Conservation (phyloP, 75 land plant genomes). For the Adiantum capillusveneris region DNA sequence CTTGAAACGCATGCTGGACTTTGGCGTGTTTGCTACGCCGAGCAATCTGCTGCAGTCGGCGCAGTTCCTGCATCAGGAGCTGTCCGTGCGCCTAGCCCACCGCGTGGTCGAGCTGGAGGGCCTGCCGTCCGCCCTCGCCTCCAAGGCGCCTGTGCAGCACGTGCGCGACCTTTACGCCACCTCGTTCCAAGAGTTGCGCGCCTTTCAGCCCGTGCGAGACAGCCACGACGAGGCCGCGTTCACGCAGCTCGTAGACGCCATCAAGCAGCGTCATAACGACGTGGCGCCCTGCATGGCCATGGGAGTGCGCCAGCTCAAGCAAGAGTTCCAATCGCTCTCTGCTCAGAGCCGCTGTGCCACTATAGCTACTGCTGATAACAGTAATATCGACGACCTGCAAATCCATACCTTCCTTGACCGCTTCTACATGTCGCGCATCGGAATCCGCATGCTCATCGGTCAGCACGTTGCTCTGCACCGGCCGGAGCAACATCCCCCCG, state of each 20-base stretch:
- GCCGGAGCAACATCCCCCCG: slow-evolving; percentile 57
- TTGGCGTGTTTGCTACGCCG: slow-evolving; percentile 60
- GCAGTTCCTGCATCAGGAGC: slow-evolving; percentile 92
- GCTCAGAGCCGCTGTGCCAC: no score
- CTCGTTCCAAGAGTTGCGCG: slow-evolving; percentile 81
- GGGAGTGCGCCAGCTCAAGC: slow-evolving; percentile 87
- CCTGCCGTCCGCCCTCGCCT: slow-evolving; percentile 78
- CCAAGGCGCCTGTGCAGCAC: no score
- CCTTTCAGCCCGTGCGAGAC: slow-evolving; percentile 82
- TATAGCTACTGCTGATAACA: no score
- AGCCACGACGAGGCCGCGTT: slow-evolving; percentile 65
- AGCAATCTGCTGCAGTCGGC: slow-evolving; percentile 67
- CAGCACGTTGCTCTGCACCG: slow-evolving; percentile 97
- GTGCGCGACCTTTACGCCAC: slow-evolving; percentile 98
- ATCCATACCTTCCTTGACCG: slow-evolving; percentile 92
- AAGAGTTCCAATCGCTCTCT: slow-evolving; percentile 45
- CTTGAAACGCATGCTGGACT: slow-evolving; percentile 89
- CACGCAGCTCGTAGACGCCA: slow-evolving; percentile 66
- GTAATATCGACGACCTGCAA: slow-evolving; percentile 74
- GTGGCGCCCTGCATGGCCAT: slow-evolving; percentile 91
- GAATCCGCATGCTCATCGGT: slow-evolving; percentile 92
- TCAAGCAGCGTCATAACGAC: slow-evolving; percentile 90
- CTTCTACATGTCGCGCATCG: slow-evolving; percentile 87
- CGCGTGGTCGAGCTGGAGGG: slow-evolving; percentile 81
- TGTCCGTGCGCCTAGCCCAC: slow-evolving; percentile 80